A percentile compares a stretch with the other conserved stretches of the same genome.
phyloP scores from a whole-genome alignment of 305 asterid genomes.

The Striga hermonthica region DNA sequence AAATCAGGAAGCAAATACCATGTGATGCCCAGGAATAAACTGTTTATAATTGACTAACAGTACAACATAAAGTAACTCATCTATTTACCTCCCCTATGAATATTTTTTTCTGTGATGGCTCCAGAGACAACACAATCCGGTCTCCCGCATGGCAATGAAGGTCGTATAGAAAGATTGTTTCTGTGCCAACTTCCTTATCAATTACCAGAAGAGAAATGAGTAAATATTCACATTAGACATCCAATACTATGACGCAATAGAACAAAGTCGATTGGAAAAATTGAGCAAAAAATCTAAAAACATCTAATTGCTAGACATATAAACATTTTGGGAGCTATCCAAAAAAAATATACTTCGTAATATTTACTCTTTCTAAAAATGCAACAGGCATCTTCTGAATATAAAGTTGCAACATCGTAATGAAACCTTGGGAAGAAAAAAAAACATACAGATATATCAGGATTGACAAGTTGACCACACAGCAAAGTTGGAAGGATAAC shows the following conservation, averaged over 20 bases:
- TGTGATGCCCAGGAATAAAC: conserved; percentile 15
- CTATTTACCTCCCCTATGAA: conserved; percentile 62
- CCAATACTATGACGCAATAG: conserved; percentile 25
- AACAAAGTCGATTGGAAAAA: conserved; percentile 16
- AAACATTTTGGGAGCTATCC: conserved; percentile 8
- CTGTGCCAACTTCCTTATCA: conserved; percentile 55
- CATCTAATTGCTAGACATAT: conserved; percentile 8
- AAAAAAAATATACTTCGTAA: background rate
- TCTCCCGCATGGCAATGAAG: conserved; percentile 58
- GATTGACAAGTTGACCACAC: conserved; percentile 19
- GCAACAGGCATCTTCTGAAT: background rate
- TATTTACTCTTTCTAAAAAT: background rate
- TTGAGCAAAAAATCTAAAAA: conserved; percentile 18
- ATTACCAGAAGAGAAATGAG: conserved; percentile 28
- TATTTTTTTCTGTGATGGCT: conserved; percentile 47
- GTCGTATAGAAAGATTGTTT: conserved; percentile 49
- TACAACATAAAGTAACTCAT: conserved; percentile 25
- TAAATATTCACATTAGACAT: conserved; percentile 27
- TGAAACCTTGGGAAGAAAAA: background rate
- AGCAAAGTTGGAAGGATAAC: conserved; percentile 19
- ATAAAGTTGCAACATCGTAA: background rate
- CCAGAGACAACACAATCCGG: conserved; percentile 48
- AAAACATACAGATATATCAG: conserved; percentile 10
- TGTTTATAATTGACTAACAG: conserved; percentile 16
- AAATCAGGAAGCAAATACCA: conserved; percentile 34